phyloP scores from a whole-genome alignment of 106 monocot species.

The Dactylorhiza incarnata region DNA sequence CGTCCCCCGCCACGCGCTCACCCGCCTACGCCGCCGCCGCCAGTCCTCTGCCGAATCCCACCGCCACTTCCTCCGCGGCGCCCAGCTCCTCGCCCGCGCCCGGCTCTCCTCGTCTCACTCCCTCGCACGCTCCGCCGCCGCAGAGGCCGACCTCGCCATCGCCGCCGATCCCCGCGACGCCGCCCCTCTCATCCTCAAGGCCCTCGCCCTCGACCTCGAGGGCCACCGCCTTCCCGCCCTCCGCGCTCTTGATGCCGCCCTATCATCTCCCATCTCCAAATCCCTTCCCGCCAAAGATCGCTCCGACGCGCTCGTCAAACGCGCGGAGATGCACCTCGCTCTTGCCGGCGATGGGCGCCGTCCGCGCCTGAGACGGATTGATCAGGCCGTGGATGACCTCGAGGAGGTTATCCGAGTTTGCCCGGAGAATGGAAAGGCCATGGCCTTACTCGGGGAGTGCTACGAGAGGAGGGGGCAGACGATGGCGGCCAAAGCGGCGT shows the following conservation, averaged over 20 bases:
- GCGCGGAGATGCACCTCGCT: constrained; percentile 61
- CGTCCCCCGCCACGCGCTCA: constrained; percentile 48
- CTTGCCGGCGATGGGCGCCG: constrained; percentile 4
- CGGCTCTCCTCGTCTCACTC: constrained; percentile 22
- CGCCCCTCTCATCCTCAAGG: constrained; percentile 63
- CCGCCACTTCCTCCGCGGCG: constrained; percentile 87
- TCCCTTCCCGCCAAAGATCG: constrained; percentile 55
- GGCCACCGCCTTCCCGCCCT: constrained; percentile 59
- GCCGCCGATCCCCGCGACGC: constrained; percentile 70
- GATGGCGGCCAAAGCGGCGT: constrained; percentile 47
- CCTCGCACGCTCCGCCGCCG: constrained; percentile 46
- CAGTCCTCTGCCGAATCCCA: constrained; percentile 24
- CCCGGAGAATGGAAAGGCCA: constrained; percentile 51
- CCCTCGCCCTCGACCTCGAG: constrained; percentile 64
- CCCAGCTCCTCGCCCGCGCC: constrained; percentile 68
- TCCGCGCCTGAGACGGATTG: constrained; percentile 27
- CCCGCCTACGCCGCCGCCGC: constrained; percentile 41
- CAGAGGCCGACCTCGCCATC: constrained; percentile 61
- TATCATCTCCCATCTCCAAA: constrained; percentile 44
- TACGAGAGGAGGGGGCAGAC: constrained; percentile 51
- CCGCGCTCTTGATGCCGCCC: constrained; percentile 67
- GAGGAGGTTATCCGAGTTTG: constrained; percentile 46
- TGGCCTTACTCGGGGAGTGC: constrained; percentile 62
- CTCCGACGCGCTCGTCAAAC: constrained; percentile 62
- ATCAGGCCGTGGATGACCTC: constrained; percentile 50